phyloP scores from a whole-genome alignment of 805 yeast species.

The Hermanozyma aechmeae region DNA sequence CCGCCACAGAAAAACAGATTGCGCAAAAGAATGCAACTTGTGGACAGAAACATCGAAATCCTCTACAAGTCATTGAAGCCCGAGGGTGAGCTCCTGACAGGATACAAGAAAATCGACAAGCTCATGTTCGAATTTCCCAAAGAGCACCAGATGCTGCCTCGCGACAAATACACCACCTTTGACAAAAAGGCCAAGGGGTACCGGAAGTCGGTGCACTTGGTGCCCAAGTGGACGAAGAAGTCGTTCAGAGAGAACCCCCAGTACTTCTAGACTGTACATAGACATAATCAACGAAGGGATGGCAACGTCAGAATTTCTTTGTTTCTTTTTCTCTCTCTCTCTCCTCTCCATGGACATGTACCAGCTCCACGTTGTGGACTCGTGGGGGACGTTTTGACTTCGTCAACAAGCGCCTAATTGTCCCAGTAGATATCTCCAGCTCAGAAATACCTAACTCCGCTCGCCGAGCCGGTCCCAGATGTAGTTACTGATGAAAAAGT shows the following conservation, averaged over 20 bases:
- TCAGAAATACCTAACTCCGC: too few relatives aligned
- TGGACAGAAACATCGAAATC: conserved; percentile 68
- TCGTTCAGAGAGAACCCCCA: conserved; percentile 75
- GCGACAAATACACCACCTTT: conserved; percentile 83
- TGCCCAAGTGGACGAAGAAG: conserved; percentile 86
- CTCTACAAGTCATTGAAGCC: conserved; percentile 34
- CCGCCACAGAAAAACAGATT: conserved; percentile 74
- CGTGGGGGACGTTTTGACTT: too few relatives aligned
- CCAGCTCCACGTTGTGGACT: too few relatives aligned
- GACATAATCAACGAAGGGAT: too few relatives aligned
- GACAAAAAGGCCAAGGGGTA: conserved; percentile 65
- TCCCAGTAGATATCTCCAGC: too few relatives aligned
- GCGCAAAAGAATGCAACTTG: conserved; percentile 71
- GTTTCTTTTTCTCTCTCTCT: too few relatives aligned
- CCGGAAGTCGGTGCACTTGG: conserved; percentile 80
- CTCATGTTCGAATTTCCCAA: conserved; percentile 49
- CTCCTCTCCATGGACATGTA: too few relatives aligned
- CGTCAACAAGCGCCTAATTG: too few relatives aligned
- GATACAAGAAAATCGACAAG: conserved; percentile 27
- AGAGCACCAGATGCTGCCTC: conserved; percentile 70
- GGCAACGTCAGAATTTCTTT: too few relatives aligned
- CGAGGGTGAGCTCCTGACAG: conserved; percentile 24
- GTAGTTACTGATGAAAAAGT: conserved; percentile 62
- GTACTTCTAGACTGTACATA: conserved; percentile 39
- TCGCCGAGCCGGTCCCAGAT: conserved; percentile 57